These are phyloP conservation scores for Cercospora beticola DNA, from an alignment of 2,329 filamentous ascomycete genomes.

Conservation along the genomic window DNA sequence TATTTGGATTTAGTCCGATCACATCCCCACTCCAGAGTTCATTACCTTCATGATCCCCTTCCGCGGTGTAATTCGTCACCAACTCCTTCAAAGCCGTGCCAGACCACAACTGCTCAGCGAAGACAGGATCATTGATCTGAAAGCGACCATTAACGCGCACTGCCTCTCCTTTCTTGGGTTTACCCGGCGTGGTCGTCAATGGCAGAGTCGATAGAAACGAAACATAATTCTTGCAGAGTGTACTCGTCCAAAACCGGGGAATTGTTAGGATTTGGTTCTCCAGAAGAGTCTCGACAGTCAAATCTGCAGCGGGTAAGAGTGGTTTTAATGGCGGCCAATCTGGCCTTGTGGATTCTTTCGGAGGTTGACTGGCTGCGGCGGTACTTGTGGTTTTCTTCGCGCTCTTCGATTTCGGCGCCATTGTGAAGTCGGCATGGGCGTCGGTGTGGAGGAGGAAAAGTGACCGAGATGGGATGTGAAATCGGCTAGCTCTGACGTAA, in stretches of 20 bases:
- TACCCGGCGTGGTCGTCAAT: constrained; percentile 72
- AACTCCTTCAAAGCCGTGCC: constrained; percentile 71
- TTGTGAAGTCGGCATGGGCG: neutral
- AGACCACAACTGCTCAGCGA: constrained; percentile 75
- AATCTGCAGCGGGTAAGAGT: constrained; percentile 63
- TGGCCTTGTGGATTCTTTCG: constrained; percentile 35
- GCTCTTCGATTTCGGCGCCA: constrained; percentile 12
- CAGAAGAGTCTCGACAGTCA: constrained; percentile 60
- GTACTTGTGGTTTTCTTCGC: neutral
- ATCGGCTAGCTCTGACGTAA: neutral
- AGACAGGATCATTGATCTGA: constrained; percentile 72
- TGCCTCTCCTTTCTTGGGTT: constrained; percentile 77
- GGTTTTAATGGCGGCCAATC: constrained; percentile 74
- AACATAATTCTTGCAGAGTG: constrained; percentile 73
- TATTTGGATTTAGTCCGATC: constrained; percentile 82
- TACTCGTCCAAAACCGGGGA: constrained; percentile 70
- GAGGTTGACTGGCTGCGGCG: neutral
- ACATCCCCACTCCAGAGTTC: constrained; percentile 74
- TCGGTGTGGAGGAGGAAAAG: neutral
- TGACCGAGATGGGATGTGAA: neutral
- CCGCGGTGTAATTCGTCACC: constrained; percentile 41
- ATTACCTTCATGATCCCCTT: constrained; percentile 34
- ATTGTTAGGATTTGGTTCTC: constrained; percentile 70
- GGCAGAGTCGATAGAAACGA: constrained; percentile 70
- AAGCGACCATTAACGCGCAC: constrained; percentile 86